phyloP scores from a whole-genome alignment of 2,329 filamentous ascomycete genomes.

The Pestalotiopsis sp. region DNA sequence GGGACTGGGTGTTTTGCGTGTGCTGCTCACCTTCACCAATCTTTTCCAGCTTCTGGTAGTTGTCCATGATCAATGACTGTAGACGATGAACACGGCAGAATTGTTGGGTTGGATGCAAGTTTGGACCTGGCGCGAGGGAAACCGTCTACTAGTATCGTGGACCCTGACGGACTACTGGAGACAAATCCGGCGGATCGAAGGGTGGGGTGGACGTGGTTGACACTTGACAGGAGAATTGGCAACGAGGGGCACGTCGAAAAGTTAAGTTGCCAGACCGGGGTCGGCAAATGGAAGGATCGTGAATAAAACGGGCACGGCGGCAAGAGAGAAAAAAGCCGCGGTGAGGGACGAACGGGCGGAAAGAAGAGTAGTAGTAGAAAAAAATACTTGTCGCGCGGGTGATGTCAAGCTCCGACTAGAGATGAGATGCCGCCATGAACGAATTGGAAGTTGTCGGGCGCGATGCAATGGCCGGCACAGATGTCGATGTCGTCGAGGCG shows the following conservation, averaged over 20 bases:
- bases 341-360: background rate
- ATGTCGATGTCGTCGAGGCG: background rate
- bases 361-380: background rate
- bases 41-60: constrained; percentile 96
- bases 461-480: background rate
- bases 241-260: background rate
- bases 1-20: background rate
- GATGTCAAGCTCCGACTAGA: background rate
- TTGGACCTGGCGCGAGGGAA: background rate
- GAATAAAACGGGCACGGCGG: background rate
- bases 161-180: background rate
- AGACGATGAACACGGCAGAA: constrained; percentile 6
- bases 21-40: constrained; percentile 80
- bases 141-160: background rate
- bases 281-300: constrained; percentile 3
- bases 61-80: constrained; percentile 67
- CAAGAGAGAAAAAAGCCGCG: background rate
- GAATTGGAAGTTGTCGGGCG: background rate
- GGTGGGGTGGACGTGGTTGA: background rate
- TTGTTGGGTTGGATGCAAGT: background rate
- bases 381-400: background rate
- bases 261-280: background rate
- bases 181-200: background rate
- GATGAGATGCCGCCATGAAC: background rate
- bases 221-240: background rate